These are phyloP conservation scores for Paraphaeosphaeria sporulosa DNA, from an alignment of 2,329 filamentous ascomycete species.

Conservation along the genomic window DNA sequence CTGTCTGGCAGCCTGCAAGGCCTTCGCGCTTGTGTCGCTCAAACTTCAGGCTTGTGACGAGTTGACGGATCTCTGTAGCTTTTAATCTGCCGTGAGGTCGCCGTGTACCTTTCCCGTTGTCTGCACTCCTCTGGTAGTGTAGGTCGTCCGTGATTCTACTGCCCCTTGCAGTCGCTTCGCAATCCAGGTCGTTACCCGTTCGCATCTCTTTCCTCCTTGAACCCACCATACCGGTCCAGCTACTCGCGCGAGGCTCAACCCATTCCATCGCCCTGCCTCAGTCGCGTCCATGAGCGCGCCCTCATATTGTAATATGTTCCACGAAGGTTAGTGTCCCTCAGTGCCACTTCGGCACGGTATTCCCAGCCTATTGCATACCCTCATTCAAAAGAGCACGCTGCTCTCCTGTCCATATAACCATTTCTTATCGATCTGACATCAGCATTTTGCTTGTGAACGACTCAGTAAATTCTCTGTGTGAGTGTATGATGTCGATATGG, in stretches of 20 bases:
- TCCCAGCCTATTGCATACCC: constrained; percentile 23
- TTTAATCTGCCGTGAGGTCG: constrained; percentile 27
- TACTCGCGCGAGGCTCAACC: constrained; percentile 25
- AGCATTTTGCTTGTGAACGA: constrained; percentile 9
- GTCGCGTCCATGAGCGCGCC: constrained; percentile 44
- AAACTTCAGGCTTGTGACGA: constrained; percentile 21
- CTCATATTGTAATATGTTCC: constrained; percentile 39
- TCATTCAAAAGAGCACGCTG: constrained; percentile 41
- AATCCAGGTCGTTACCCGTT: constrained; percentile 35
- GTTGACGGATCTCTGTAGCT: constrained; percentile 21
- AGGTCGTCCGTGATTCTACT: constrained; percentile 17
- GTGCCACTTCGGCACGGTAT: constrained; percentile 33
- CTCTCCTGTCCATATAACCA: constrained; percentile 27
- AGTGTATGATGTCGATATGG: constrained; percentile 1
- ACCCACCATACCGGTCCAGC: constrained; percentile 32
- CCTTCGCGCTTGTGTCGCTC: constrained; percentile 25
- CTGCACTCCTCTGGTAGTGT: constrained; percentile 21
- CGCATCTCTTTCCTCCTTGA: constrained; percentile 25
- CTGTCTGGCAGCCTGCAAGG: constrained; percentile 36
- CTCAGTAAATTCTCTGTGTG: constrained; percentile 11
- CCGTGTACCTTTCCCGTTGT: constrained; percentile 22
- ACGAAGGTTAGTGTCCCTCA: constrained; percentile 39
- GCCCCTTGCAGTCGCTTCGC: constrained; percentile 41
- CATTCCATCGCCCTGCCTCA: constrained; percentile 47
- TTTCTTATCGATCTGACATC: constrained; percentile 14